phyloP scores from a whole-genome alignment of 106 monocot genomes.

The Iris macrosiphon region DNA sequence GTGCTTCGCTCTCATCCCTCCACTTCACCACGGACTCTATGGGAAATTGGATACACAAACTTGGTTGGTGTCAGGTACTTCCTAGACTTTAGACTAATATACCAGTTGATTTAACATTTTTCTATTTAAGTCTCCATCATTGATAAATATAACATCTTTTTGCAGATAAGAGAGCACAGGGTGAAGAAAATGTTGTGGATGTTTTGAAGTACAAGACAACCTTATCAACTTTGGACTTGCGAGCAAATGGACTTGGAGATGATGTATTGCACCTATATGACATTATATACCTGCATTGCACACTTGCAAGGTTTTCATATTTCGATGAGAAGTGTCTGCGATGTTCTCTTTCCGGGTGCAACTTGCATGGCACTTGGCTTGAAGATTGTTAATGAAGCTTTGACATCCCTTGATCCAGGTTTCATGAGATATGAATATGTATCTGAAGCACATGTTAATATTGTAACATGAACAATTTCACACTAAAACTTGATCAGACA shows the following conservation, averaged over 20 bases:
- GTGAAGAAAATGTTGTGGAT: slow-evolving; percentile 85
- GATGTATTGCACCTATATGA: slow-evolving; percentile 40
- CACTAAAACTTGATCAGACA: too few relatives aligned
- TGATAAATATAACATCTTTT: neutral
- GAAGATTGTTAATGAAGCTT: slow-evolving; percentile 89
- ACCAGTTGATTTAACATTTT: neutral
- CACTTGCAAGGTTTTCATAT: neutral
- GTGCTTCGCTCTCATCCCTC: too few relatives aligned
- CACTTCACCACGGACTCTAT: too few relatives aligned
- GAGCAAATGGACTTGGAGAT: slow-evolving; percentile 95
- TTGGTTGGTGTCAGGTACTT: slow-evolving; percentile 96
- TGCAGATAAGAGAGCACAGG: slow-evolving; percentile 82
- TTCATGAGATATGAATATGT: slow-evolving; percentile 94
- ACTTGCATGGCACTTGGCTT: slow-evolving; percentile 81
- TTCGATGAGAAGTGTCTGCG: neutral
- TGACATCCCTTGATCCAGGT: slow-evolving; percentile 87
- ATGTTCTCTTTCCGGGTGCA: slow-evolving; percentile 45
- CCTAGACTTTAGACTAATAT: neutral
- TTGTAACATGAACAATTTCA: neutral
- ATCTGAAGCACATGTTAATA: neutral
- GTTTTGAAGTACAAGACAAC: slow-evolving; percentile 96
- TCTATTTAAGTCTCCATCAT: too few relatives aligned
- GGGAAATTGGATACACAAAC: slow-evolving; percentile 91
- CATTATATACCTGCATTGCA: neutral
- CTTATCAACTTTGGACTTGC: slow-evolving; percentile 73